A percentile compares a stretch with the other conserved stretches of the same genome.
Conservation (phyloP, 768 basidiomycete species). For the Mycena polygramma region DNA sequence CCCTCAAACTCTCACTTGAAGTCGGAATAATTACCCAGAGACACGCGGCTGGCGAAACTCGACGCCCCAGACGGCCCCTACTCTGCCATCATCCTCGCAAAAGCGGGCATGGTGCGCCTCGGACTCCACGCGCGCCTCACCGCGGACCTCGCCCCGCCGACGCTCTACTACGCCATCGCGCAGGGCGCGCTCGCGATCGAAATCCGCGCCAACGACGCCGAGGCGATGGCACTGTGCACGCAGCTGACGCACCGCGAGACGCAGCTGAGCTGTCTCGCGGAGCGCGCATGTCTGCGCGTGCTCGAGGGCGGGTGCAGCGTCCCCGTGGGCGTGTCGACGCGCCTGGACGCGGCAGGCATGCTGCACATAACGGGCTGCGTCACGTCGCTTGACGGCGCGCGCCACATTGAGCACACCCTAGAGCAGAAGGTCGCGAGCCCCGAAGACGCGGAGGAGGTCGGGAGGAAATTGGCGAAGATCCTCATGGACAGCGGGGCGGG, state of each 20-base stretch:
- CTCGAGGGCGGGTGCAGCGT: slow-evolving; percentile 98
- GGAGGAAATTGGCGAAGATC: slow-evolving; percentile 71
- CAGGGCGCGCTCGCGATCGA: slow-evolving; percentile 95
- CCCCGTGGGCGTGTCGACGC: slow-evolving; percentile 85
- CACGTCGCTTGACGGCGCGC: slow-evolving; percentile 82
- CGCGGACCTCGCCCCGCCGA: slow-evolving; percentile 77
- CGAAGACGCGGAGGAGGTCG: slow-evolving; percentile 75
- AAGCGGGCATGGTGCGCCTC: slow-evolving; percentile 91
- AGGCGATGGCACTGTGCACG: slow-evolving; percentile 72
- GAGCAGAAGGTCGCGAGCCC: slow-evolving; percentile 62
- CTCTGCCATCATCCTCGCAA: slow-evolving; percentile 91
- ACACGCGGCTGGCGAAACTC: slow-evolving; percentile 93
- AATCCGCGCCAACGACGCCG: slow-evolving; percentile 75
- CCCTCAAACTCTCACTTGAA: slow-evolving; percentile 13
- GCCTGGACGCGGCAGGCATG: slow-evolving; percentile 50
- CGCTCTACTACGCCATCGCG: slow-evolving; percentile 89
- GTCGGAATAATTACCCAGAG: slow-evolving; percentile 49
- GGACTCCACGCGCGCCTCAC: slow-evolving; percentile 83
- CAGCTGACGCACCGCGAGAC: slow-evolving; percentile 83
- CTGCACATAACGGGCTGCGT: slow-evolving; percentile 85
- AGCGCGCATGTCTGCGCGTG: slow-evolving; percentile 88
- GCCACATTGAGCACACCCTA: slow-evolving; percentile 78
- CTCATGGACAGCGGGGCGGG: slow-evolving; percentile 82
- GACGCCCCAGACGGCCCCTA: slow-evolving; percentile 88
- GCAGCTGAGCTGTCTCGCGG: slow-evolving; percentile 82